Evolutionary conservation across 106 monocot species (phyloP), one percentile per base, ranked within the genome.

Genomic region (Dendrobium officinale): DNA sequence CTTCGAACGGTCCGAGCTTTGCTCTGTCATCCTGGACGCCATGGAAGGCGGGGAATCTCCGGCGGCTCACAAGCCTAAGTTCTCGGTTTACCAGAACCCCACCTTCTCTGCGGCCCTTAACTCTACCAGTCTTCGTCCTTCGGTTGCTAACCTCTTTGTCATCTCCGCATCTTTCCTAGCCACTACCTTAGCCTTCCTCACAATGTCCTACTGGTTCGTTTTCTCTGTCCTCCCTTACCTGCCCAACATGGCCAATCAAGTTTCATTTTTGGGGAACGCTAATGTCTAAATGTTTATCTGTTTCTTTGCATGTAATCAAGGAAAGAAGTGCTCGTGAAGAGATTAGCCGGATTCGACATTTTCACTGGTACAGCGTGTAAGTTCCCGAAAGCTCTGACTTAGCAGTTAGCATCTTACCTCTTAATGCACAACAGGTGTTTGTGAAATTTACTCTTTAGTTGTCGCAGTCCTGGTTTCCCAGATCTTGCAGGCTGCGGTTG

Each of bases 21-120:
- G 31, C 48, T 76, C 10, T 51, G 49, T 27, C 76, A 20, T 76
- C 77, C 5, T 66, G 72, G 56, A 43, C 18, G 49, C 31, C 41
- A 51, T 70, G 79, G 72, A 82, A 55, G 80, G 55, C 27, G 43
- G 17, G 27, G 31, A 1, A 40, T 41, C 41, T 70, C 67, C 77
- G n/a, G 40, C 80, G 19, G 64, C 29, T 42, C 79, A 77, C 72
- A 93, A 92, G 82, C 79, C 90, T 72, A 92, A 94, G 84, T 97
- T 97, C 89, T 92, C 94, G 18, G 90, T 89, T 15, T 94, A 94
- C 84, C 94, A 92, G 83, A 95, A 95, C 77, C 90, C 94, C 41
- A 84, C 82, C 44, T 77, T 97, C 83, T 88, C 97, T 64, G 90
- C 92, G 1, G 92, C 90, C 29, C 92, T 90, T 80, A 89, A 87